These are phyloP conservation scores for Magnusiomyces sp. DNA, from an alignment of 1,139 yeast genomes.

Conservation along the genomic window DNA sequence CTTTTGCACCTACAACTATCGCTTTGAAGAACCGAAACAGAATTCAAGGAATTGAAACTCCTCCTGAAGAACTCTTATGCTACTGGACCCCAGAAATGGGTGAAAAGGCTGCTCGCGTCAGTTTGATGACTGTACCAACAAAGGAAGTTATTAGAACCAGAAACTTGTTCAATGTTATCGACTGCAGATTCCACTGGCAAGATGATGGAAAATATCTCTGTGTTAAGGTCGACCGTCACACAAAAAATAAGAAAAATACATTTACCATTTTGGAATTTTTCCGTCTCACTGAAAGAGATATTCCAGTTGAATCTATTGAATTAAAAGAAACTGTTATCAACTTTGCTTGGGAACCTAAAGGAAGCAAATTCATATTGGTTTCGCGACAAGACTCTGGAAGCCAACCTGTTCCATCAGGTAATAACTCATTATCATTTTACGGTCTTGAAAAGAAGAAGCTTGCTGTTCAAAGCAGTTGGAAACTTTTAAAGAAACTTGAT, in stretches of 20 bases:
- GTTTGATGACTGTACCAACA: constrained; percentile 81
- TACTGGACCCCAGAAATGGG: constrained; percentile 95
- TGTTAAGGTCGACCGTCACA: constrained; percentile 94
- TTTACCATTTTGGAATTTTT: constrained; percentile 92
- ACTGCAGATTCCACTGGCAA: constrained; percentile 94
- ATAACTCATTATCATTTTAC: constrained; percentile 68
- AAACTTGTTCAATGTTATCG: constrained; percentile 89
- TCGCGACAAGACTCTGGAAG: constrained; percentile 42
- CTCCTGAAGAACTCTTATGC: constrained; percentile 59
- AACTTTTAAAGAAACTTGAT: constrained; percentile 45
- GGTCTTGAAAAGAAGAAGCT: constrained; percentile 55
- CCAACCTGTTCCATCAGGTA: constrained; percentile 44
- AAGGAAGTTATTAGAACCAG: constrained; percentile 81
- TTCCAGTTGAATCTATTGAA: constrained; percentile 93
- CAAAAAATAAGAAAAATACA: constrained; percentile 85
- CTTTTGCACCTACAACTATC: constrained; percentile 89
- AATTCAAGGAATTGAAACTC: constrained; percentile 24
- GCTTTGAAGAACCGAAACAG: constrained; percentile 45
- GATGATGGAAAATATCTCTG: constrained; percentile 75
- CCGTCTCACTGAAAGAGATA: constrained; percentile 76
- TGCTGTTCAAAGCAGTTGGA: constrained; percentile 45
- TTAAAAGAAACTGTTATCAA: constrained; percentile 80
- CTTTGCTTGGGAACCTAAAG: constrained; percentile 94
- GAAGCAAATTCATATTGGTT: constrained; percentile 77
- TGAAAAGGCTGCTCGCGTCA: constrained; percentile 93